phyloP scores from a whole-genome alignment of 495 filamentous ascomycete species.

The Articulospora tetracladia region DNA sequence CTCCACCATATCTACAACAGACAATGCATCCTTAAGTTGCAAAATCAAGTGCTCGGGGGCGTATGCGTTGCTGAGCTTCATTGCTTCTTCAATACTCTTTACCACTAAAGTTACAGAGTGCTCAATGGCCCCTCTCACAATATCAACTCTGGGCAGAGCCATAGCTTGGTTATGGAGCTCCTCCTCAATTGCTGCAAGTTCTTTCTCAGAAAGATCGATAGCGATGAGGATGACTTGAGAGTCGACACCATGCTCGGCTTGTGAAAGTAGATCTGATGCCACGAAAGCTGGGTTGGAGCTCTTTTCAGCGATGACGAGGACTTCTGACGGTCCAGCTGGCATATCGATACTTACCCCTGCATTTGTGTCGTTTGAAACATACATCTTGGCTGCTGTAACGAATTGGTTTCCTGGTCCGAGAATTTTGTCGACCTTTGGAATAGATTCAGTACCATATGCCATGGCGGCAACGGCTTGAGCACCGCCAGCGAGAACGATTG shows the following conservation, averaged over 20 bases:
- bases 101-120: slow-evolving; percentile 91
- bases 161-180: slow-evolving; percentile 89
- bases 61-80: slow-evolving; percentile 86
- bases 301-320: slow-evolving; percentile 92
- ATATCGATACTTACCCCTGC: slow-evolving; percentile 96
- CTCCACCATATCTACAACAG: slow-evolving; percentile 71
- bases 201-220: slow-evolving; percentile 66
- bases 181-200: slow-evolving; percentile 78
- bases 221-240: slow-evolving; percentile 93
- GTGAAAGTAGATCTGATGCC: slow-evolving; percentile 87
- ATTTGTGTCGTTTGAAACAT: slow-evolving; percentile 91
- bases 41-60: slow-evolving; percentile 98
- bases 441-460: slow-evolving; percentile 77
- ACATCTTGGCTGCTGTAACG: slow-evolving; percentile 97
- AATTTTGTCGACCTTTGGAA: slow-evolving; percentile 98
- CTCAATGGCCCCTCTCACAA: slow-evolving; percentile 84
- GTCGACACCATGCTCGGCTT: slow-evolving; percentile 95
- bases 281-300: slow-evolving; percentile 91
- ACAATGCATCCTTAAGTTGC: slow-evolving; percentile 71
- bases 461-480: slow-evolving; percentile 93
- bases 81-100: slow-evolving; percentile 73
- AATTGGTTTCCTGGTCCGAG: slow-evolving; percentile 98
- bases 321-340: slow-evolving; percentile 95
- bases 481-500: slow-evolving; percentile 91
- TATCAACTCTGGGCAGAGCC: slow-evolving; percentile 83